phyloP scores from a whole-genome alignment of 495 filamentous ascomycete genomes.

The Pyrenula massariospora region DNA sequence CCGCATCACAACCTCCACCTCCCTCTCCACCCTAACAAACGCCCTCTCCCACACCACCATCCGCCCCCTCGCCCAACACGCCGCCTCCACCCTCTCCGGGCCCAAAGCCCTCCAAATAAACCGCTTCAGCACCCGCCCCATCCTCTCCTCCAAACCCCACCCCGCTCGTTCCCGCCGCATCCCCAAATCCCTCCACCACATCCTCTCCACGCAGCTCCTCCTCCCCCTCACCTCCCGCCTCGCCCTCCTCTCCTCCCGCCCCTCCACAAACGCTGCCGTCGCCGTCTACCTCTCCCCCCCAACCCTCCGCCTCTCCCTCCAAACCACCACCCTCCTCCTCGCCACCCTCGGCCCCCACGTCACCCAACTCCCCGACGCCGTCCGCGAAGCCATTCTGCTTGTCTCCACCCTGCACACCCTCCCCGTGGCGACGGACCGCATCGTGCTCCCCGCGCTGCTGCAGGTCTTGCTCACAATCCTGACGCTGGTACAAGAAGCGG shows the following conservation, averaged over 20 bases:
- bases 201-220: constrained; percentile 74
- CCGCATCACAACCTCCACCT: constrained; percentile 24
- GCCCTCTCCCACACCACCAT: constrained; percentile 59
- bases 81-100: constrained; percentile 45
- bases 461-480: constrained; percentile 71
- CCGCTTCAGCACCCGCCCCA: constrained; percentile 63
- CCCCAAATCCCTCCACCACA: constrained; percentile 60
- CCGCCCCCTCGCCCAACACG: constrained; percentile 62
- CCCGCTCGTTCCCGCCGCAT: constrained; percentile 34
- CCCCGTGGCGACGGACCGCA: constrained; percentile 40
- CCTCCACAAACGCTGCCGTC: constrained; percentile 16
- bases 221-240: constrained; percentile 52
- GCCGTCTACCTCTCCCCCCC: constrained; percentile 30
- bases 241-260: constrained; percentile 8
- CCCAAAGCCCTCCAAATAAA: constrained; percentile 77
- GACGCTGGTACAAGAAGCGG: constrained; percentile 57
- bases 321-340: constrained; percentile 38
- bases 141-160: constrained; percentile 52
- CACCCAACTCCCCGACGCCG: constrained; percentile 30
- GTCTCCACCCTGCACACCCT: constrained; percentile 31
- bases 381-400: constrained; percentile 30
- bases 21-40: constrained; percentile 47
- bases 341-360: constrained; percentile 35
- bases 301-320: constrained; percentile 36
- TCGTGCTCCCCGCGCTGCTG: constrained; percentile 60